phyloP scores from a whole-genome alignment of 257 asterid genomes.

The Eucommia ulmoides region DNA sequence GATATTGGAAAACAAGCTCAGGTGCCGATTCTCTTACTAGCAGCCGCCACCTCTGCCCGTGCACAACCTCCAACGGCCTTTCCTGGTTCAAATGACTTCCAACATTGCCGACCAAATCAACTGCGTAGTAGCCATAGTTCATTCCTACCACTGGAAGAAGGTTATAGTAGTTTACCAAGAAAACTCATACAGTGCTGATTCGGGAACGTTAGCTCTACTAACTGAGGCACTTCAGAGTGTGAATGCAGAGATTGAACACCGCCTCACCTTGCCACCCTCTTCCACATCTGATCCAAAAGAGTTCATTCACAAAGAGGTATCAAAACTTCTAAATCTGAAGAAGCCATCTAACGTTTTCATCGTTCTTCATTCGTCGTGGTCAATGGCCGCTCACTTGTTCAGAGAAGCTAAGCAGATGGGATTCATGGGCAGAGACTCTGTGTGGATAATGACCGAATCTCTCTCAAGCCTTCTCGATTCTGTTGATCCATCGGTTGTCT shows the following conservation, averaged over 20 bases:
- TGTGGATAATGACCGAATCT: constrained; percentile 28
- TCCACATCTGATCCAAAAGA: constrained; percentile 6
- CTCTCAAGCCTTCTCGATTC: constrained; percentile 29
- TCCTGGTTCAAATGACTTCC: neutral
- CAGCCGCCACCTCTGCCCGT: neutral
- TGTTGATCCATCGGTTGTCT: constrained; percentile 11
- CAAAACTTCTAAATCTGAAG: constrained; percentile 10
- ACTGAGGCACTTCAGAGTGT: neutral
- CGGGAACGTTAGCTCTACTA: neutral
- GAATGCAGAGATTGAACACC: neutral
- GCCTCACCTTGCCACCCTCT: neutral
- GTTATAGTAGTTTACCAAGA: neutral
- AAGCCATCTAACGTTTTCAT: constrained; percentile 33
- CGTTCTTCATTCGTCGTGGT: constrained; percentile 22
- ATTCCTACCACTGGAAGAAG: neutral
- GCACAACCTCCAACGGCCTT: neutral
- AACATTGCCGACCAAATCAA: neutral
- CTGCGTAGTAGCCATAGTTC: neutral
- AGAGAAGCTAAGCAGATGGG: constrained; percentile 22
- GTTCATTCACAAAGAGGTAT: constrained; percentile 13
- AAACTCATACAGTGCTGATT: neutral
- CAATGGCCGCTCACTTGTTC: constrained; percentile 17
- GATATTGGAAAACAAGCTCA: neutral
- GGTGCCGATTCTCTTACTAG: neutral
- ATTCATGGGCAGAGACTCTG: constrained; percentile 30